phyloP scores from a whole-genome alignment of 768 basidiomycete species.

The Amanita molliuscula region DNA sequence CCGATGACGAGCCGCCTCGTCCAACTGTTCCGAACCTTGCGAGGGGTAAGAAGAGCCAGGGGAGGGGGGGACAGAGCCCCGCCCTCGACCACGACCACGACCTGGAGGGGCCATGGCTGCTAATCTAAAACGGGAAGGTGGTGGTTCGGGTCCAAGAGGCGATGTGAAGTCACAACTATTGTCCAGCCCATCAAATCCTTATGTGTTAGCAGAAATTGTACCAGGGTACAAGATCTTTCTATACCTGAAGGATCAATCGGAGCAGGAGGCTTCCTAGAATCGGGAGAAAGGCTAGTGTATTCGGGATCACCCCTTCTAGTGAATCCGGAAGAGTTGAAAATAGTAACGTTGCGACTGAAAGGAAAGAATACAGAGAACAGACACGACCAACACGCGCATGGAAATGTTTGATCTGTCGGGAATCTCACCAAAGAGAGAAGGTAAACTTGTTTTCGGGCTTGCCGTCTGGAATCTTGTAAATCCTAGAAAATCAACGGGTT shows the following conservation, averaged over 20 bases:
- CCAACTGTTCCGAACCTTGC: too few relatives aligned
- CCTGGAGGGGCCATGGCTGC: too few relatives aligned
- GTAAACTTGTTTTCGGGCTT: conserved; percentile 98
- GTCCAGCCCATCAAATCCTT: too few relatives aligned
- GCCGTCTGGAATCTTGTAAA: conserved; percentile 94
- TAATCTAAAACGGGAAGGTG: too few relatives aligned
- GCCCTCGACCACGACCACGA: too few relatives aligned
- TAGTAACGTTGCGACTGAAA: conserved; percentile 69
- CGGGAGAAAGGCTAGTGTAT: conserved; percentile 60
- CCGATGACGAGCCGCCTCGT: too few relatives aligned
- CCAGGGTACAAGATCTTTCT: conserved; percentile 15
- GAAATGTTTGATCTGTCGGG: conserved; percentile 67
- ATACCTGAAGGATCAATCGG: conserved; percentile 86
- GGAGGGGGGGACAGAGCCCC: too few relatives aligned
- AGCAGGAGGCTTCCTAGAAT: conserved; percentile 77
- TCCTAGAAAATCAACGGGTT: conserved; percentile 33
- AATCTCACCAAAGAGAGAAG: conserved; percentile 86
- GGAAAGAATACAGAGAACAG: neutral
- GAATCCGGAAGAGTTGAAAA: conserved; percentile 64
- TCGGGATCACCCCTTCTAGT: conserved; percentile 48
- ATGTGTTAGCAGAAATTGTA: neutral
- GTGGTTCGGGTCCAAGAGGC: too few relatives aligned
- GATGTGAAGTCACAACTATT: too few relatives aligned
- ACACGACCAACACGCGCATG: conserved; percentile 54
- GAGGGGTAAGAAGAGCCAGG: too few relatives aligned